Evolutionary conservation across 352 stramenopile genomes (phyloP).

Genomic region (Phytopythium ostracodes): DNA sequence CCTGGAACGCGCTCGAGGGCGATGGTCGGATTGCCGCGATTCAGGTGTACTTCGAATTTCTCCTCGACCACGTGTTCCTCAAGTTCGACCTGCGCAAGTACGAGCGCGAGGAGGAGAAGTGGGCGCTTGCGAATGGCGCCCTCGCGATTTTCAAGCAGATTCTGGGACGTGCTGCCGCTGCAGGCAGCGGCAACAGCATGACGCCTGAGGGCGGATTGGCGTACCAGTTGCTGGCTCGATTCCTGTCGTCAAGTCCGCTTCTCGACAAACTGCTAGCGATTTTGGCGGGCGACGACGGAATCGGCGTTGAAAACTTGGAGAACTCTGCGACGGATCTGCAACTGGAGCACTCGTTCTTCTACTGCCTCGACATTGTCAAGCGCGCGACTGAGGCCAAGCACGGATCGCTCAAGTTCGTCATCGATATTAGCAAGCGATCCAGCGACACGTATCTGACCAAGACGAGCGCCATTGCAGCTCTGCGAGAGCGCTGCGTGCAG

Average conservation of each 20-base stretch:
- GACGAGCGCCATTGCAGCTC: slow-evolving; percentile 35
- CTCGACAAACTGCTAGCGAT: slow-evolving; percentile 71
- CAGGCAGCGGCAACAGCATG: slow-evolving; percentile 12
- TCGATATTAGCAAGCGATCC: slow-evolving; percentile 41
- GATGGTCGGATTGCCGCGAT: slow-evolving; percentile 73
- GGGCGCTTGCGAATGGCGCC: slow-evolving; percentile 64
- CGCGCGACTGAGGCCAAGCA: slow-evolving; percentile 66
- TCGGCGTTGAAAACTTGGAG: slow-evolving; percentile 69
- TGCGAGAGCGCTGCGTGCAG: slow-evolving; percentile 68
- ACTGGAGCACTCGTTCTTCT: slow-evolving; percentile 79
- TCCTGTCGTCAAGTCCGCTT: slow-evolving; percentile 62
- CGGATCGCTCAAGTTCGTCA: slow-evolving; percentile 62
- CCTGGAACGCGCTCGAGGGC: slow-evolving; percentile 71
- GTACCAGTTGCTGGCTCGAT: slow-evolving; percentile 63
- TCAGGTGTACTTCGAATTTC: slow-evolving; percentile 83
- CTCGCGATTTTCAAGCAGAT: slow-evolving; percentile 81
- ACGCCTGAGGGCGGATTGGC: slow-evolving; percentile 49
- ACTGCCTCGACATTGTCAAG: slow-evolving; percentile 76
- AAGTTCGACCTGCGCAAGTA: slow-evolving; percentile 86
- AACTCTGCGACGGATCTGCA: slow-evolving; percentile 68
- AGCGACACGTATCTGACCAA: slow-evolving; percentile 49
- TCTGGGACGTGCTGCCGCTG: slow-evolving; percentile 34
- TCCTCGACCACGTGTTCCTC: slow-evolving; percentile 77
- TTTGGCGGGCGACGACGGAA: slow-evolving; percentile 42
- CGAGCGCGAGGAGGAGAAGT: slow-evolving; percentile 80